phyloP scores from a whole-genome alignment of 2,329 filamentous ascomycete species.

The Pseudonectria buxi region DNA sequence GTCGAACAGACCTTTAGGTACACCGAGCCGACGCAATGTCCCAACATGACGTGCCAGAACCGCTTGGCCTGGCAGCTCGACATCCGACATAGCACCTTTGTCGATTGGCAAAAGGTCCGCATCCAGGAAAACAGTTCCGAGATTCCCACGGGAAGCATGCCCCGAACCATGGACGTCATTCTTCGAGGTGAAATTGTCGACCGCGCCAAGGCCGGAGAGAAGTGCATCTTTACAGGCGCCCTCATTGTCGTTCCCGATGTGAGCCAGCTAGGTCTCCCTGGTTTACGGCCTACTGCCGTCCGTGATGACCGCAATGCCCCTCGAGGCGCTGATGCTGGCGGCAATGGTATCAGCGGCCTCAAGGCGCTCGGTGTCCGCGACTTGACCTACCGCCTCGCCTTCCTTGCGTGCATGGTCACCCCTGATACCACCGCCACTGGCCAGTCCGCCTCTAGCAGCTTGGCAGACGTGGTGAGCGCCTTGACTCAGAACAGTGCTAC shows the following conservation, averaged over 20 bases:
- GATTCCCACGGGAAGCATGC: slow-evolving; percentile 98
- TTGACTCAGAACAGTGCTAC: slow-evolving; percentile 57
- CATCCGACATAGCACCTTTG: slow-evolving; percentile 92
- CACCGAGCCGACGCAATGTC: slow-evolving; percentile 93
- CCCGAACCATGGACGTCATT: slow-evolving; percentile 94
- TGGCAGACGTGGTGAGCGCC: slow-evolving; percentile 77
- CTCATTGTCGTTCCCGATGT: slow-evolving; percentile 96
- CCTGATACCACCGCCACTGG: slow-evolving; percentile 79
- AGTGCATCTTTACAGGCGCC: slow-evolving; percentile 95
- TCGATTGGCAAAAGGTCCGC: slow-evolving; percentile 98
- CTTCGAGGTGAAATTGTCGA: slow-evolving; percentile 96
- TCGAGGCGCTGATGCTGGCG: slow-evolving; percentile 73
- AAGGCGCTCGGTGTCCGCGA: slow-evolving; percentile 92
- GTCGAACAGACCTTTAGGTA: slow-evolving; percentile 97
- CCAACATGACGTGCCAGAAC: slow-evolving; percentile 81
- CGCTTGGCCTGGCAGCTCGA: slow-evolving; percentile 93
- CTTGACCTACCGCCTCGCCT: slow-evolving; percentile 91
- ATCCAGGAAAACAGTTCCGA: slow-evolving; percentile 98
- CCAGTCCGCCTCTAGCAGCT: slow-evolving; percentile 54
- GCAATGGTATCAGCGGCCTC: slow-evolving; percentile 77
- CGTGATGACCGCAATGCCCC: slow-evolving; percentile 70
- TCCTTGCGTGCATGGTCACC: slow-evolving; percentile 92
- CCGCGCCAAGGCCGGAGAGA: slow-evolving; percentile 92
- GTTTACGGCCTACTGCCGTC: slow-evolving; percentile 73
- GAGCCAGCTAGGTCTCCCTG: slow-evolving; percentile 86